Evolutionary conservation across 345 rosid genomes (phyloP).

Genomic region (Gossypium ekmanianum): DNA sequence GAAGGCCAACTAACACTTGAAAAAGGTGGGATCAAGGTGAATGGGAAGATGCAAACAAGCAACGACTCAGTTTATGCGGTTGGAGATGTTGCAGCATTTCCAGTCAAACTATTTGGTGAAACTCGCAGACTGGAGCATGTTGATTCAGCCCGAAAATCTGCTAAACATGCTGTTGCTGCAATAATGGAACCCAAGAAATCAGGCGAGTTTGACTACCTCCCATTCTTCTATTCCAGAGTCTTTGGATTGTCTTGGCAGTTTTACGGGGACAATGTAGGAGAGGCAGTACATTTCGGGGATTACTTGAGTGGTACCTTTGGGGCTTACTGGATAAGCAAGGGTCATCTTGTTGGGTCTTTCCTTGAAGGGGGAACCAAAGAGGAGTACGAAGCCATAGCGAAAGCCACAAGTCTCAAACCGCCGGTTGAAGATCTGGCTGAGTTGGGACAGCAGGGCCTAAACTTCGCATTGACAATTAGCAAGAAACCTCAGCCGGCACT

Average conservation of each 20-base stretch:
- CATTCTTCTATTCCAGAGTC: conserved; percentile 93
- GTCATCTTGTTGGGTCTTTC: conserved; percentile 86
- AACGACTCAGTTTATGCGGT: conserved; percentile 82
- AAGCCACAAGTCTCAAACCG: conserved; percentile 61
- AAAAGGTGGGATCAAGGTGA: conserved; percentile 93
- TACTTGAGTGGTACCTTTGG: conserved; percentile 65
- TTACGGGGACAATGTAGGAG: conserved; percentile 81
- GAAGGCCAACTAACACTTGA: conserved; percentile 90
- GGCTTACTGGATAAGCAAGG: conserved; percentile 89
- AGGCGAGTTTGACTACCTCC: conserved; percentile 73
- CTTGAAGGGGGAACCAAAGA: conserved; percentile 94
- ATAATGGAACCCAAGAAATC: conserved; percentile 73
- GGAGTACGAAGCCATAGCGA: conserved; percentile 83
- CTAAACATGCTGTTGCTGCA: conserved; percentile 69
- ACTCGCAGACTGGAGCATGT: conserved; percentile 96
- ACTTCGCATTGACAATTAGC: conserved; percentile 57
- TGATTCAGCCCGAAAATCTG: conserved; percentile 85
- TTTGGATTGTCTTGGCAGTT: conserved; percentile 92
- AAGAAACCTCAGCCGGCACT: conserved; percentile 34
- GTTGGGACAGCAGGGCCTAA: conserved; percentile 64
- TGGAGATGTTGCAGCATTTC: conserved; percentile 93
- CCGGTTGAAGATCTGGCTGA: conserved; percentile 50
- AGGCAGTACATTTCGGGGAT: conserved; percentile 86
- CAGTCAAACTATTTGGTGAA: conserved; percentile 78
- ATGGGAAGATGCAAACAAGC: conserved; percentile 79